Evolutionary conservation across 2,329 filamentous ascomycete genomes (phyloP).

Genomic region (Penicillium sp.): DNA sequence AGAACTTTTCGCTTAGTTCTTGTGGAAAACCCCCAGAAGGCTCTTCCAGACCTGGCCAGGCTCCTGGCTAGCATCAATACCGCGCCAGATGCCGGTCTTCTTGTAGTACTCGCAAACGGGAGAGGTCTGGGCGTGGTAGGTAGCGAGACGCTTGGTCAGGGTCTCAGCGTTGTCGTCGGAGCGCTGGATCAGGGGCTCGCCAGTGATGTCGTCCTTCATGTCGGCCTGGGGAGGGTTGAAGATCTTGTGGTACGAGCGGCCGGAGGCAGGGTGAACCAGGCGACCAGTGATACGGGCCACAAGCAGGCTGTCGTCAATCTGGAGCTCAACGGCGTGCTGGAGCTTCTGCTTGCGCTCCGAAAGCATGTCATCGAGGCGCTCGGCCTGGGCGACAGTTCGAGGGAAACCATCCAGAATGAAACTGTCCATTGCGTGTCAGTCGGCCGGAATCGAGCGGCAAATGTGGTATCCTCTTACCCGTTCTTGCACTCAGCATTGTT

Average conservation of each 20-base stretch:
- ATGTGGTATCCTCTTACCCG: constrained; percentile 64
- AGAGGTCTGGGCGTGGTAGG: constrained; percentile 90
- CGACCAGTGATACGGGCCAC: constrained; percentile 96
- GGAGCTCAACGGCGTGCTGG: constrained; percentile 92
- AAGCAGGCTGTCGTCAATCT: constrained; percentile 92
- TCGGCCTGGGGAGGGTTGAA: constrained; percentile 95
- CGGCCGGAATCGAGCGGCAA: neutral
- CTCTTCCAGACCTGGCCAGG: constrained; percentile 95
- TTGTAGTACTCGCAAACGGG: constrained; percentile 97
- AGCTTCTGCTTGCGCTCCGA: constrained; percentile 74
- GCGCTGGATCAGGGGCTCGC: constrained; percentile 93
- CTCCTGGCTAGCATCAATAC: constrained; percentile 93
- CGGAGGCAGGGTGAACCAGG: constrained; percentile 91
- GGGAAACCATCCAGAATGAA: constrained; percentile 99
- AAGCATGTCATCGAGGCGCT: constrained; percentile 94
- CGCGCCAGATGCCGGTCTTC: constrained; percentile 95
- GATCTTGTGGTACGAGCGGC: constrained; percentile 95
- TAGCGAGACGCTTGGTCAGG: constrained; percentile 88
- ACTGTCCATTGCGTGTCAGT: constrained; percentile 49
- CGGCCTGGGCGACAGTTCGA: constrained; percentile 90
- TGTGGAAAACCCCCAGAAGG: constrained; percentile 78
- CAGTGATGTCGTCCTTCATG: constrained; percentile 96
- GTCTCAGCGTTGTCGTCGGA: constrained; percentile 96
- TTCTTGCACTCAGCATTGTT: constrained; percentile 94
- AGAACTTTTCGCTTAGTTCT: constrained; percentile 44